Evolutionary conservation across 2,329 filamentous ascomycete species (phyloP), one percentile per base, ranked within the genome.

Genomic region (Colletotrichum sp.): DNA sequence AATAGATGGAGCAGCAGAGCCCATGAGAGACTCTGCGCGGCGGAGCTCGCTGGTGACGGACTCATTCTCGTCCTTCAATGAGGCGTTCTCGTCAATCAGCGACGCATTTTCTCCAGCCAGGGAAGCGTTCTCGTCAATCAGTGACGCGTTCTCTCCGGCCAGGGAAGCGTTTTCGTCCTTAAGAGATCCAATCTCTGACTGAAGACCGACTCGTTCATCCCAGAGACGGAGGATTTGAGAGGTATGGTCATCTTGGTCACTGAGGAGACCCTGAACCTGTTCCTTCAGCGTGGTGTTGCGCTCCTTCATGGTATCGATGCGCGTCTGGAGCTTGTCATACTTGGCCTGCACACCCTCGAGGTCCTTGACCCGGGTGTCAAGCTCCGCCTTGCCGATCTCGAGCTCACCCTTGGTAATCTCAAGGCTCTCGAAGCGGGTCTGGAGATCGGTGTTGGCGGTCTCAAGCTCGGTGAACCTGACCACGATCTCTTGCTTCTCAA

Each of bases 1-100:
- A 6, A 64, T 18, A 2, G 73, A 76, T 21, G 69, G 63, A 16
- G 69, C 64, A 21, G 71, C 34, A 13, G 73, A 76, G 10, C 73
- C 73, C 52, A 76, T 69, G 26, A 76, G 63, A 13, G 73, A 76
- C 73, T 76, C 73, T 12, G 73, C 69, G 9, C 73, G 73, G 13
- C 70, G 36, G 32, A 76, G 73, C 30, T 76, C 73, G 34, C 73
- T 76, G 6, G 69, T 75, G 52, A 78, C 75, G 6, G 74, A 71
- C 13, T 77, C 70, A 24, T 77, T 75, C 24, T 78, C 77, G 5
- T 78, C 77, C 55, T 39, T 76, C 39, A 77, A 69, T 18, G 68
- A 72, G 8, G n/a, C 34, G 21, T 72, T 72, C 28, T 72, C 70
- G 4, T 57, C 52, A 24, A 24, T 57, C n/a, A 57, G 30, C 10